Evolutionary conservation across 2,329 filamentous ascomycete species (phyloP).

Genomic region (Fonsecaea pedrosoi): DNA sequence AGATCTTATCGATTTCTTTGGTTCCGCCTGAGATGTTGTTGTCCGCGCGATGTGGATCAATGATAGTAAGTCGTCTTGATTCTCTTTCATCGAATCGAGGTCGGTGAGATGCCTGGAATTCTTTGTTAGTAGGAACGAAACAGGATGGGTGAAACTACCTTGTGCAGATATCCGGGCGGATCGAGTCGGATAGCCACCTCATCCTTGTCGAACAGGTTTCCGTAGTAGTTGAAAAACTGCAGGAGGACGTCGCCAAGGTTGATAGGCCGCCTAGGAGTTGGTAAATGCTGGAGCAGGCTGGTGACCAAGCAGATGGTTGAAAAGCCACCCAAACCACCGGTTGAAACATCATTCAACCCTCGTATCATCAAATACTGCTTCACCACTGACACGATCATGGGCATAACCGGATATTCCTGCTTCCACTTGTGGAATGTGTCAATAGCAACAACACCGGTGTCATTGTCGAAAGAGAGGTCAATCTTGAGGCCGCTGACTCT

Average conservation of each 20-base stretch:
- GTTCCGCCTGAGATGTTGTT: conserved; percentile 95
- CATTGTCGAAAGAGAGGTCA: conserved; percentile 94
- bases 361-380: conserved; percentile 94
- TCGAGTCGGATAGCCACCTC: conserved; percentile 76
- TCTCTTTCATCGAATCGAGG: conserved; percentile 61
- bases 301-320: conserved; percentile 92
- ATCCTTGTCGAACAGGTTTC: conserved; percentile 76
- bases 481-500: conserved; percentile 77
- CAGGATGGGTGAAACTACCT: conserved; percentile 60
- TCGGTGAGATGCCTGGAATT: conserved; percentile 31
- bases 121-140: conserved; percentile 20
- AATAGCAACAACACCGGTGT: conserved; percentile 79
- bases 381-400: conserved; percentile 81
- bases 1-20: conserved; percentile 70
- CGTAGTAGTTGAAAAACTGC: conserved; percentile 89
- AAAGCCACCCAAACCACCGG: conserved; percentile 91
- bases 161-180: conserved; percentile 75
- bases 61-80: conserved; percentile 76
- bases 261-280: conserved; percentile 56
- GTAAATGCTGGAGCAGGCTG: conserved; percentile 82
- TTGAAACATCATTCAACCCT: conserved; percentile 87
- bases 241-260: conserved; percentile 83
- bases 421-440: conserved; percentile 84
- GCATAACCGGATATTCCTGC: conserved; percentile 79
- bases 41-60: conserved; percentile 82